Percentiles rank a stretch among this genome's conserved stretches.
phyloP scores from a whole-genome alignment of 176 grass and related monocot species.

The Eragrostis curvula region DNA sequence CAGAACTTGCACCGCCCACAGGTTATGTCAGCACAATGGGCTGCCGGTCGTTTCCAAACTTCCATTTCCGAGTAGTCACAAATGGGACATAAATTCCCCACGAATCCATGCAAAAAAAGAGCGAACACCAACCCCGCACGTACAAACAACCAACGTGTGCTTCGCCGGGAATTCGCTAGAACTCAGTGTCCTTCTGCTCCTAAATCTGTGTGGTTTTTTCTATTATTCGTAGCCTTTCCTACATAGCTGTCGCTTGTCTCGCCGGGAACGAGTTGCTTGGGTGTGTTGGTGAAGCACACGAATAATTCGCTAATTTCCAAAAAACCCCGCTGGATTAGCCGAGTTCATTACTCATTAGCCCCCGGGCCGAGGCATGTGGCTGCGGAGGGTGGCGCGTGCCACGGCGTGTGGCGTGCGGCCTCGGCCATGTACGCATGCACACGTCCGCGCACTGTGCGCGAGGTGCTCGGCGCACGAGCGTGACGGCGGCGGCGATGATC shows the following conservation, averaged over 20 bases:
- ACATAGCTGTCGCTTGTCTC: constrained; percentile 20
- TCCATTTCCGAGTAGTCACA: neutral
- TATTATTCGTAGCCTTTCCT: neutral
- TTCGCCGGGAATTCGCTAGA: constrained; percentile 13
- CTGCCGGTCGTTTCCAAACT: neutral
- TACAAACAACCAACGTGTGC: constrained; percentile 39
- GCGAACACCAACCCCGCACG: constrained; percentile 35
- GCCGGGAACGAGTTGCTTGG: constrained; percentile 56
- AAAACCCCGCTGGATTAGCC: neutral
- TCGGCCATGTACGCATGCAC: constrained; percentile 9
- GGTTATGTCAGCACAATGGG: neutral
- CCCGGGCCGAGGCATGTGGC: constrained; percentile 35
- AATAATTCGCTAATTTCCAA: constrained; percentile 33
- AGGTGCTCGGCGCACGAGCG: neutral
- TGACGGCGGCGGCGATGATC: neutral
- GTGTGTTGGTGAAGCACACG: constrained; percentile 55
- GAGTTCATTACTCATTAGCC: neutral
- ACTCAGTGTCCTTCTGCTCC: neutral
- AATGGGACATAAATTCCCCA: neutral
- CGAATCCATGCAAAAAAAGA: neutral
- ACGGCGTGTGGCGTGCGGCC: constrained; percentile 33
- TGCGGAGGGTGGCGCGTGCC: constrained; percentile 11
- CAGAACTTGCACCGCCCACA: neutral
- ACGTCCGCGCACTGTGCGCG: constrained; percentile 17
- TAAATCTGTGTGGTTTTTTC: neutral